phyloP scores from a whole-genome alignment of 2,329 filamentous ascomycete genomes.

The Rutstroemia sp. region DNA sequence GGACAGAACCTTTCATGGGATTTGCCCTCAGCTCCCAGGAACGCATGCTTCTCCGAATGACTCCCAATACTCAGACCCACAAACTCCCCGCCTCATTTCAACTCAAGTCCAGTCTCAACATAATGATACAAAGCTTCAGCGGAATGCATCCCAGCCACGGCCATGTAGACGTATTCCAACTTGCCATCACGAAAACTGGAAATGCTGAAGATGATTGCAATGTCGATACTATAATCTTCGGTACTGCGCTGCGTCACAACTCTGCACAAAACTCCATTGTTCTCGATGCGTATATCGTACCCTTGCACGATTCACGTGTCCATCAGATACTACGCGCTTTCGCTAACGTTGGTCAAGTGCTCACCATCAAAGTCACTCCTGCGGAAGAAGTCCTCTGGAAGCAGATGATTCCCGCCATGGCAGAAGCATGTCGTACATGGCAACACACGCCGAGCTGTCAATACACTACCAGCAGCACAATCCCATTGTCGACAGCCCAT shows the following conservation, averaged over 20 bases:
- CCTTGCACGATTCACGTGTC: background rate
- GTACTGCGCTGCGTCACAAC: slow-evolving; percentile 5
- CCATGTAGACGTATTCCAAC: too few relatives aligned
- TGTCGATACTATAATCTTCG: slow-evolving; percentile 2
- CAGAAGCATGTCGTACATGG: slow-evolving; percentile 13
- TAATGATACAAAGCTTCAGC: background rate
- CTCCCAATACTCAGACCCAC: background rate
- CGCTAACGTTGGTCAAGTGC: too few relatives aligned
- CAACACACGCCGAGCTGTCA: background rate
- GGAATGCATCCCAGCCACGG: background rate
- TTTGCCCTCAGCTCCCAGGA: background rate
- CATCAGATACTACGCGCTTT: too few relatives aligned
- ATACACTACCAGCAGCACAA: background rate
- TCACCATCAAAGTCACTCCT: background rate
- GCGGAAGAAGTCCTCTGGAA: slow-evolving; percentile 7
- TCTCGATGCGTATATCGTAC: slow-evolving; percentile 10
- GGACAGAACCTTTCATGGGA: background rate
- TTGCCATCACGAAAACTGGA: too few relatives aligned
- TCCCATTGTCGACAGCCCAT: background rate
- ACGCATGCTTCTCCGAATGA: background rate
- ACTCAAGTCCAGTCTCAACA: too few relatives aligned
- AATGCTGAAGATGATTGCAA: background rate
- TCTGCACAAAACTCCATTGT: slow-evolving; percentile 10
- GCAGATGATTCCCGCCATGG: slow-evolving; percentile 3
- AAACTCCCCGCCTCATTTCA: too few relatives aligned